Percentiles rank a stretch among this genome's conserved stretches.
These are phyloP conservation scores for Diaporthe capsici DNA, from an alignment of 2,329 filamentous ascomycete genomes.

Conservation along the genomic window DNA sequence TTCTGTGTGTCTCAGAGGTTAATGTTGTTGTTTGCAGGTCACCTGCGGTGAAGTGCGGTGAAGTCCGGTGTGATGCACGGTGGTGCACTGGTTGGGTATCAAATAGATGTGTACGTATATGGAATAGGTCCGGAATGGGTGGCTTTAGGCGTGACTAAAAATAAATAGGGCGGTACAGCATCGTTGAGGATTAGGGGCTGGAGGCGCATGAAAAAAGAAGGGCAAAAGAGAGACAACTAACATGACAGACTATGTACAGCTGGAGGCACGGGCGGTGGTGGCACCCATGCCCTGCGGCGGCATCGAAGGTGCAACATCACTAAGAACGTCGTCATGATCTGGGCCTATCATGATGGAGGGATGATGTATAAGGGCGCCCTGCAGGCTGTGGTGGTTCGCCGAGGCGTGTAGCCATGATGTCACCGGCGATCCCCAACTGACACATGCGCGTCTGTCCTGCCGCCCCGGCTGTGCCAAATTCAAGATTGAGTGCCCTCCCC, in stretches of 20 bases:
- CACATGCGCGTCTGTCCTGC: background rate
- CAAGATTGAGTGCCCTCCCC: background rate
- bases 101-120: no score
- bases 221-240: no score
- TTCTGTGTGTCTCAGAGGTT: background rate
- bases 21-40: background rate
- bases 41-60: background rate
- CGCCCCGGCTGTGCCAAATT: background rate
- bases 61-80: background rate
- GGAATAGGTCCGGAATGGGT: background rate
- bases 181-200: background rate
- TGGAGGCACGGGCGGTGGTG: background rate
- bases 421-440: constrained; percentile 7
- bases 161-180: background rate
- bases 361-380: background rate
- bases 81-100: background rate
- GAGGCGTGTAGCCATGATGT: constrained; percentile 8
- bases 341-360: background rate
- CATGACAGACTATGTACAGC: no score
- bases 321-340: background rate
- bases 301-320: background rate
- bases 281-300: no score
- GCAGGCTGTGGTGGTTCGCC: background rate
- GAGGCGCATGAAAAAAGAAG: background rate
- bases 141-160: background rate